phyloP scores from a whole-genome alignment of 2,329 filamentous ascomycete genomes.

The Colletotrichum viniferum region DNA sequence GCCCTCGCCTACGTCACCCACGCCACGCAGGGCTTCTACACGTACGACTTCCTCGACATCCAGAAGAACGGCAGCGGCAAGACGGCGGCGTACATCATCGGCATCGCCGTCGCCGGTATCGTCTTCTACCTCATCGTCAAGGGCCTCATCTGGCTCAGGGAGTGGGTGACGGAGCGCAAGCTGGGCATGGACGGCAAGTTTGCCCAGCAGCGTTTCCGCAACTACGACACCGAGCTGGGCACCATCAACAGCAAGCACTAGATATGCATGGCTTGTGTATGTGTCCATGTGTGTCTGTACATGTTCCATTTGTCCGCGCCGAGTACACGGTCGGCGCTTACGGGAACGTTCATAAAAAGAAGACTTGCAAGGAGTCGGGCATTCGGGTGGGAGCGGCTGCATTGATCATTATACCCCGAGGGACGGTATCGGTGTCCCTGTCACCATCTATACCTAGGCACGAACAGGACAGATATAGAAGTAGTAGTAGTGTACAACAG shows the following conservation, averaged over 20 bases:
- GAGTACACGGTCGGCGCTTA: background rate
- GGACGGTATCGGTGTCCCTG: background rate
- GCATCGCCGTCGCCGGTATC: constrained; percentile 56
- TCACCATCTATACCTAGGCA: background rate
- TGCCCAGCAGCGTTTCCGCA: constrained; percentile 27
- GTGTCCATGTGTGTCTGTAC: background rate
- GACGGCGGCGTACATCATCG: constrained; percentile 69
- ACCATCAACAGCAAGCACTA: constrained; percentile 19
- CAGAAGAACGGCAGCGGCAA: constrained; percentile 48
- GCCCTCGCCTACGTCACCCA: constrained; percentile 75
- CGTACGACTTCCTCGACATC: constrained; percentile 79
- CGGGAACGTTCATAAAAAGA: background rate
- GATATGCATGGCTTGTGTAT: background rate
- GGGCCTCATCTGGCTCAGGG: constrained; percentile 54
- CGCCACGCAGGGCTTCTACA: constrained; percentile 73
- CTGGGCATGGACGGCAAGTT: constrained; percentile 48
- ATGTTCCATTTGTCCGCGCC: background rate
- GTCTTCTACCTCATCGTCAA: constrained; percentile 59
- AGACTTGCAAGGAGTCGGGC: background rate
- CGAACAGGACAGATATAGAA: background rate
- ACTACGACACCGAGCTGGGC: constrained; percentile 25
- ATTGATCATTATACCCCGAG: constrained; percentile 3
- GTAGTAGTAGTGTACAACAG: background rate
- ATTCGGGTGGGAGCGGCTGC: background rate
- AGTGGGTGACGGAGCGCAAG: constrained; percentile 53